Conservation (phyloP, 2,329 filamentous ascomycete genomes). For the Verticillium zaregamsianum region DNA sequence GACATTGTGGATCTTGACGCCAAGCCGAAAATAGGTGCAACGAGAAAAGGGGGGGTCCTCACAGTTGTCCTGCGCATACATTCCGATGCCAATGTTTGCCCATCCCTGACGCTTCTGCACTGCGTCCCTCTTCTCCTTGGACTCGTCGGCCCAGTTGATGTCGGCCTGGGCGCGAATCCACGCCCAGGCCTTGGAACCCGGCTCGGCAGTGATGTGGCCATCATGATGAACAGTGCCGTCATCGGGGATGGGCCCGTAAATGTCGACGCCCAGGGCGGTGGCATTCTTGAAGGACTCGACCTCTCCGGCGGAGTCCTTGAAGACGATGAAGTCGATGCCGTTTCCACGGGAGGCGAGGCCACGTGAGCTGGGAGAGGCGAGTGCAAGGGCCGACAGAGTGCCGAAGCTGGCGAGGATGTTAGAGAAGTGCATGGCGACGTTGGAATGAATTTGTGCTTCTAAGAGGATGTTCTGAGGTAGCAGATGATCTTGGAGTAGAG, state of each 20-base stretch:
- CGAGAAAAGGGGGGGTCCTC: neutral
- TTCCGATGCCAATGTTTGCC: constrained; percentile 14
- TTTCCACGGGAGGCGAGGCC: neutral
- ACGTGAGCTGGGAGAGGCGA: neutral
- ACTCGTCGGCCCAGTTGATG: constrained; percentile 2
- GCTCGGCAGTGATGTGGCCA: constrained; percentile 14
- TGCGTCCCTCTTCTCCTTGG: constrained; percentile 1
- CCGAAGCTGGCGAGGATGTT: neutral
- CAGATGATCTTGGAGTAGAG: too few relatives aligned
- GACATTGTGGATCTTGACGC: neutral
- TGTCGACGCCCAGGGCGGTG: constrained; percentile 11
- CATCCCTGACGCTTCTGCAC: constrained; percentile 11
- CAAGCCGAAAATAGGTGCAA: neutral
- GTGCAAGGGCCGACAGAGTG: neutral
- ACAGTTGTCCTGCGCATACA: constrained; percentile 13
- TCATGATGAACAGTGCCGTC: constrained; percentile 13
- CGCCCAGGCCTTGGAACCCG: constrained; percentile 12
- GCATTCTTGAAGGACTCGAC: constrained; percentile 7
- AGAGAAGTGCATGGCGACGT: neutral
- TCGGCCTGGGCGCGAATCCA: constrained; percentile 17
- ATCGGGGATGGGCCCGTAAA: constrained; percentile 12
- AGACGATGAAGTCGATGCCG: neutral
- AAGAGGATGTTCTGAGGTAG: neutral
- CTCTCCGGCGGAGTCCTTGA: neutral
- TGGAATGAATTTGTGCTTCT: too few relatives aligned